Evolutionary conservation across 306 rosid species (phyloP), one percentile per base, ranked within the genome.

Genomic region (Alnus rubra): DNA sequence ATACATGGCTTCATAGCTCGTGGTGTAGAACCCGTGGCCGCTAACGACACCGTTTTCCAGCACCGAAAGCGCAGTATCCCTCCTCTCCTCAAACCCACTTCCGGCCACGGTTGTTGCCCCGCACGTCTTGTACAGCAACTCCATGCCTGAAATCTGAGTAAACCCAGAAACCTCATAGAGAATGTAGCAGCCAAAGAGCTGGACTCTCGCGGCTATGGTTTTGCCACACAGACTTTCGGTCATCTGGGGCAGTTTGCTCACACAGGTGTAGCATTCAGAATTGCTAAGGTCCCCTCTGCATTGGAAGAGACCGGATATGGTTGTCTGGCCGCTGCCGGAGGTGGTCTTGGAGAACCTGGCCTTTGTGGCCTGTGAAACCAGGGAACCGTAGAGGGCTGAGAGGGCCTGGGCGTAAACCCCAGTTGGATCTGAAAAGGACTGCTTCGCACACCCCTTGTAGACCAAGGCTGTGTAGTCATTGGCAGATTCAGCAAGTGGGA

Each of bases 391-490:
- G 1, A 96, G 93, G 9, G 97, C 70, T 13, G 99, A 91, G 39
- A 96, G 96, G 5, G 96, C 51, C 69, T 96, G 99, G 1, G 96
- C 88, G 91, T 93, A 95, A 0, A 84, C 87, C 52, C 99, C 91
- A 55, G 84, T 79, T 86, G 97, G 99, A 90, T 96, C 98, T 82
- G 97, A 73, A 70, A 93, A 88, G 0, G 92, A 56, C 44, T 93
- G 91, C 79, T 93, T 93, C 6, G 99, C 90, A 69, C 99, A 96
- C 12, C 99, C 99, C 74, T 91, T 96, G 89, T 91, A 95, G 68
- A 95, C 92, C 19, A 95, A 64, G 51, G 93, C 50, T 16, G 96
- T 87, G 87, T 78, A 81, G 68, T 88, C 98, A 33, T 94, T n/a
- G 16, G 87, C 88, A 74, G 97, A 89, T 76, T 86, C 80, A 59